Percentiles rank a stretch among this genome's conserved stretches.
phyloP scores from a whole-genome alignment of 306 rosid genomes.

The Erythrophleum fordii region DNA sequence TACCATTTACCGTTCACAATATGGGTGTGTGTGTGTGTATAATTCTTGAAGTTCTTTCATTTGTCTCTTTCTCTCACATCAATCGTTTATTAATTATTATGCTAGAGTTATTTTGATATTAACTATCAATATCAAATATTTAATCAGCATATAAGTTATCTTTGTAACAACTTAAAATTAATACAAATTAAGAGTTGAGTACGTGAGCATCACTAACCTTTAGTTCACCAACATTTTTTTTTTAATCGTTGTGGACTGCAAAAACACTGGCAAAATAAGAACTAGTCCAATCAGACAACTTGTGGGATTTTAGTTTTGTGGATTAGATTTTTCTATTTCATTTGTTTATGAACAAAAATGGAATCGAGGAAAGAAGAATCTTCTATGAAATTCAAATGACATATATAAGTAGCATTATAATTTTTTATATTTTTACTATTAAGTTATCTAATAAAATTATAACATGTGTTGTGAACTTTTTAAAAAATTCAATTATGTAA shows the following conservation, averaged over 20 bases:
- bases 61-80: too few species aligned
- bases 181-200: background rate
- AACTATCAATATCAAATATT: too few species aligned
- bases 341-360: background rate
- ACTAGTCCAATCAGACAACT: background rate
- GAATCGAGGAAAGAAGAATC: slow-evolving; percentile 7
- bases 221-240: background rate
- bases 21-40: too few species aligned
- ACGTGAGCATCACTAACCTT: background rate
- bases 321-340: background rate
- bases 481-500: background rate
- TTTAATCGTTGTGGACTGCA: background rate
- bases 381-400: background rate
- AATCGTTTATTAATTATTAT: too few species aligned
- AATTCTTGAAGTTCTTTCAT: too few species aligned
- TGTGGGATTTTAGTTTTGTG: background rate
- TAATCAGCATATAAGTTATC: background rate
- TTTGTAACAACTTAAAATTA: background rate
- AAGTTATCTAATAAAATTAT: background rate
- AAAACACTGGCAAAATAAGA: background rate
- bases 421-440: too few species aligned
- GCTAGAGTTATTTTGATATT: background rate
- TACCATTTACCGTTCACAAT: slow-evolving; percentile 41
- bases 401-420: too few species aligned
- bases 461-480: background rate